Conservation (phyloP, 805 yeast species). For the Candida adriatica region DNA sequence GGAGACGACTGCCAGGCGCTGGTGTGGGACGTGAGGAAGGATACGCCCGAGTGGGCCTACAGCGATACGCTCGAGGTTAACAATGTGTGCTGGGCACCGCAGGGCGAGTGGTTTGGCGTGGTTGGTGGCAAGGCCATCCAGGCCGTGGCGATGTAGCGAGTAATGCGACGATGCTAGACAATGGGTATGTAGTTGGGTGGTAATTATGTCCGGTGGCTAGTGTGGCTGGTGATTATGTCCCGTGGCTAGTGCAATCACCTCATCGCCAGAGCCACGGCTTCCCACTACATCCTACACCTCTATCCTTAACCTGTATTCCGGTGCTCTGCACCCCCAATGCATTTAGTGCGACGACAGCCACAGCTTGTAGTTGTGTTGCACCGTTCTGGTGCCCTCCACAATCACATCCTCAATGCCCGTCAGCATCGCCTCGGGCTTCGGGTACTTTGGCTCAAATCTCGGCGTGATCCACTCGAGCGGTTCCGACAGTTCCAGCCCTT, state of each 20-base stretch:
- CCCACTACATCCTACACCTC: no score
- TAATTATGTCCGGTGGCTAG: no score
- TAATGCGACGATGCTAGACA: no score
- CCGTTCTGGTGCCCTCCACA: constrained; percentile 17
- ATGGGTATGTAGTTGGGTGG: no score
- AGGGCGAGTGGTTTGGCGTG: constrained; percentile 79
- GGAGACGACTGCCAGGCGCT: constrained; percentile 70
- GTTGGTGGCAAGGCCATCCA: constrained; percentile 31
- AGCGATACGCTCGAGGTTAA: constrained; percentile 68
- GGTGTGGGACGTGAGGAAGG: constrained; percentile 48
- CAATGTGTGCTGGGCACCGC: constrained; percentile 63
- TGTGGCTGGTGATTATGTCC: no score
- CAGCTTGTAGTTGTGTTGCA: constrained; percentile 23
- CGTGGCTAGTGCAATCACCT: no score
- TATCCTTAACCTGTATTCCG: no score
- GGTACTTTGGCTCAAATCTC: not conserved
- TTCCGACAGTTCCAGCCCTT: constrained; percentile 13
- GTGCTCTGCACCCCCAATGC: no score
- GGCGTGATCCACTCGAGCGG: not conserved
- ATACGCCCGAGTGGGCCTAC: constrained; percentile 39
- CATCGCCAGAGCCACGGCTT: no score
- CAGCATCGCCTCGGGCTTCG: constrained; percentile 4
- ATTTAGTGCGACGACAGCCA: constrained; percentile 16
- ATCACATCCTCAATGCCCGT: constrained; percentile 15
- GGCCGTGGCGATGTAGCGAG: constrained; percentile 21